Percentiles rank a stretch among this genome's conserved stretches.
These are phyloP conservation scores for Heterobasidion parviporum DNA, from an alignment of 1,284 basidiomycete species.

Conservation along the genomic window DNA sequence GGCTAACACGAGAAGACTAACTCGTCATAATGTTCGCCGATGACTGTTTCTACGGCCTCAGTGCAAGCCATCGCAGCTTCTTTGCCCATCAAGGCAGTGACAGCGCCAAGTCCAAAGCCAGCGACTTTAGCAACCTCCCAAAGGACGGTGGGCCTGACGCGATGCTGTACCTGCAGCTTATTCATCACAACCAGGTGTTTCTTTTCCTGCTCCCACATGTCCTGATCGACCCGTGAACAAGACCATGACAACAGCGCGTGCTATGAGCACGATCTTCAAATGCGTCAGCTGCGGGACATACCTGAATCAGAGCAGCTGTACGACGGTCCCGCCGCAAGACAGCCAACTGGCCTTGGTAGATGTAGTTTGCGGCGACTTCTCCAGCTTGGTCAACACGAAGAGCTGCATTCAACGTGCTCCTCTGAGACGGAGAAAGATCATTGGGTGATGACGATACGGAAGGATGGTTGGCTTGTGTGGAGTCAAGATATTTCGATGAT, in stretches of 20 bases:
- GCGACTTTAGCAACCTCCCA: conserved; percentile 80
- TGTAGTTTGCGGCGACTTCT: conserved; percentile 89
- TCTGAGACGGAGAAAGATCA: conserved; percentile 38
- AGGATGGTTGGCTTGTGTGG: conserved; percentile 21
- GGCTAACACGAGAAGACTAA: conserved; percentile 35
- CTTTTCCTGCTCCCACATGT: conserved; percentile 97
- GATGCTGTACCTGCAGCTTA: conserved; percentile 77
- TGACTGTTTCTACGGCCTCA: conserved; percentile 95
- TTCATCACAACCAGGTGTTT: conserved; percentile 87
- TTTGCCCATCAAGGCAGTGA: conserved; percentile 83
- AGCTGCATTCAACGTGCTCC: conserved; percentile 47
- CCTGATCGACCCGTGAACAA: conserved; percentile 35
- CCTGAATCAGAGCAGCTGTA: conserved; percentile 72
- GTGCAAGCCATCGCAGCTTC: conserved; percentile 98
- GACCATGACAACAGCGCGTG: background rate
- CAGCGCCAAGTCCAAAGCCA: conserved; percentile 80
- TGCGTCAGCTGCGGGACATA: conserved; percentile 20
- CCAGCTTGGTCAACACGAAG: conserved; percentile 89
- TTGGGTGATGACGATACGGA: conserved; percentile 40
- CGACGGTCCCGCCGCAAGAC: conserved; percentile 57
- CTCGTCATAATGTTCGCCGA: conserved; percentile 98
- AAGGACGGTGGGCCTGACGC: conserved; percentile 76
- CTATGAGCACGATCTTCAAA: background rate
- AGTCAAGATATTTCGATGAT: conserved; percentile 27
- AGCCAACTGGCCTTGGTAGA: conserved; percentile 79